Evolutionary conservation across 495 filamentous ascomycete species (phyloP), one percentile per base, ranked within the genome.

Genomic region (Talaromyces thailandensis): DNA sequence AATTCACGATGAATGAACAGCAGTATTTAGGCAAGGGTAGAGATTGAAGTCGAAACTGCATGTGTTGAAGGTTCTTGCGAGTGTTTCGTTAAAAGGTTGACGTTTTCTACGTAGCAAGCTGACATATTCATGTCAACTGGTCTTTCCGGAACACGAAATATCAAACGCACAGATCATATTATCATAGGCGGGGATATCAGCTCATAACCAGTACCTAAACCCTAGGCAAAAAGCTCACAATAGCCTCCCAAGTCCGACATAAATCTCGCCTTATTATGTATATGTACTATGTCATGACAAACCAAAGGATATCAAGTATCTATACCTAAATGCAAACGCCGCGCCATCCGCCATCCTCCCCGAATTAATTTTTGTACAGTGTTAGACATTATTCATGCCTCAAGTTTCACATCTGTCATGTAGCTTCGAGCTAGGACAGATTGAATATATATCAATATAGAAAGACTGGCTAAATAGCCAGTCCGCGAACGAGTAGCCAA

Each of bases 401-500:
- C 2, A 21, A 48, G 18, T 9, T 48, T 21, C 43, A 9, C 21
- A 21, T 48, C 43, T 48, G 18, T 9, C 43, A 48, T 23, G 18
- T 40, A 40, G 35, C 35, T 16, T 40, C 35, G 14, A 40, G 35
- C 43, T 48, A 7, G 11, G 43, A 48, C 18, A 48, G n/a, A 48
- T 9, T 48, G 43, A 48, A 48, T 43, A 43, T 43, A 48, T 48
- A 48, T 21, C n/a, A 43, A 43, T 48, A 48, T 48, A 21, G 18
- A 21, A 35, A n/a, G 18, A 48, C 11, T 61, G 35, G 64, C 76
- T 79, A 94, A 61, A 95, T 72, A 40, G 83, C 82, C 66, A 96
- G 73, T 5, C 87, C 88, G 67, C 91, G 86, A 63, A 96, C 92
- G 65, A 94, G 81, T 67, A 90, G 79, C 94, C 94, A 99, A 57